phyloP scores from a whole-genome alignment of 2,329 filamentous ascomycete species.

The Chrysosporium queenslandicum region DNA sequence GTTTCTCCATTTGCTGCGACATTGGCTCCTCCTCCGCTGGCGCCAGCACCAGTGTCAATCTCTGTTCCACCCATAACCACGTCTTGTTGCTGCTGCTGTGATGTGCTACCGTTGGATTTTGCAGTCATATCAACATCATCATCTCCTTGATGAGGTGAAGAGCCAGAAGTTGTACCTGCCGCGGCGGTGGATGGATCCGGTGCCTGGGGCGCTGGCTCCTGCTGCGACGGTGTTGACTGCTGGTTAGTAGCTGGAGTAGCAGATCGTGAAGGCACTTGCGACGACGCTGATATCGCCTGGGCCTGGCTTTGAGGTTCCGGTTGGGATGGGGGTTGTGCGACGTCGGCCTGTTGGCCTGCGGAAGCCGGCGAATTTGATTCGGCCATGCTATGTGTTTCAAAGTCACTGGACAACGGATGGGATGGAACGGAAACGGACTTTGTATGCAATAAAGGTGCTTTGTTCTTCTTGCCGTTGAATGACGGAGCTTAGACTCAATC shows the following conservation, averaged over 20 bases:
- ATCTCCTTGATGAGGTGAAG: conserved; percentile 4
- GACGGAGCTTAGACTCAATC: not conserved
- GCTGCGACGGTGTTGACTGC: not conserved
- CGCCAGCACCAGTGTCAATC: conserved; percentile 6
- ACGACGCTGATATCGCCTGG: conserved; percentile 17
- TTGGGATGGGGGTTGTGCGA: conserved; percentile 18
- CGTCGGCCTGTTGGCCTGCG: conserved; percentile 18
- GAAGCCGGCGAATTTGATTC: conserved; percentile 23
- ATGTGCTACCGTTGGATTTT: not conserved
- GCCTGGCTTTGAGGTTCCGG: conserved; percentile 13
- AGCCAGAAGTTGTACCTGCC: not conserved
- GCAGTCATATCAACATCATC: conserved; percentile 1
- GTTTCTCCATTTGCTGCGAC: conserved; percentile 16
- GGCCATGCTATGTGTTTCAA: conserved; percentile 23
- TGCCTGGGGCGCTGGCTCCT: not conserved
- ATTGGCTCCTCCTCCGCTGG: conserved; percentile 5
- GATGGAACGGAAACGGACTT: conserved; percentile 5
- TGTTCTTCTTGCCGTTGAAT: not conserved
- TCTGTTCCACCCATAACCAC: conserved; percentile 18
- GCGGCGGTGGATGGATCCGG: not conserved
- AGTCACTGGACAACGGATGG: conserved; percentile 15
- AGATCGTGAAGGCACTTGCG: conserved; percentile 16
- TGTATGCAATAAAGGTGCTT: not conserved
- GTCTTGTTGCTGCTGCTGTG: conserved; percentile 12
- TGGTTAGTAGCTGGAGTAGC: conserved; percentile 11